phyloP scores from a whole-genome alignment of 495 filamentous ascomycete genomes.

The Talaromyces adpressus region DNA sequence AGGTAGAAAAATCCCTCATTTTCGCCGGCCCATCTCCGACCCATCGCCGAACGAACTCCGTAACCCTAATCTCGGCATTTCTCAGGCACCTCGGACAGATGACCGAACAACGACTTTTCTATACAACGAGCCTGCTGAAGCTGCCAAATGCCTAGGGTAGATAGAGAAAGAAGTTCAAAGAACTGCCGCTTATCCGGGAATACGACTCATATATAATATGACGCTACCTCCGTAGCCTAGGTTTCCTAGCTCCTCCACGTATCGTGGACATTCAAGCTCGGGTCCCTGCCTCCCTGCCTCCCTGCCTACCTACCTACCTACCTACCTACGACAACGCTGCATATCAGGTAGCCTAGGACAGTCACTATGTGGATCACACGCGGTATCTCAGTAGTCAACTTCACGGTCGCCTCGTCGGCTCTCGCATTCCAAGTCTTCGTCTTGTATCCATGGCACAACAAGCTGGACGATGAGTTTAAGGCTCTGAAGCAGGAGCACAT shows the following conservation, averaged over 20 bases:
- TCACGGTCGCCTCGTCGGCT: slow-evolving; percentile 52
- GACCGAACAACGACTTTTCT: not conserved
- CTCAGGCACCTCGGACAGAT: not conserved
- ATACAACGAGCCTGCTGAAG: not conserved
- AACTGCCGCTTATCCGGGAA: not conserved
- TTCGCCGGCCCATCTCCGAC: not conserved
- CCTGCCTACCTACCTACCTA: too few species aligned
- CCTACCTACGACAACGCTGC: not conserved
- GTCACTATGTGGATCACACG: slow-evolving; percentile 48
- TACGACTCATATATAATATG: not conserved
- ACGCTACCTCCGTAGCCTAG: not conserved
- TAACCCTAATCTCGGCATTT: not conserved
- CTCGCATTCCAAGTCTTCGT: slow-evolving; percentile 58
- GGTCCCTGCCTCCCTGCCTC: not conserved
- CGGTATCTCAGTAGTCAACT: slow-evolving; percentile 53
- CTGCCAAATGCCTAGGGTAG: not conserved
- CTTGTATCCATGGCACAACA: slow-evolving; percentile 59
- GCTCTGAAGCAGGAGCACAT: slow-evolving; percentile 48
- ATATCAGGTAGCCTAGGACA: not conserved
- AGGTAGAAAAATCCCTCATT: not conserved
- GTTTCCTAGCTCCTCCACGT: not conserved
- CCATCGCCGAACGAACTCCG: not conserved
- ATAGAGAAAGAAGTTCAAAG: not conserved
- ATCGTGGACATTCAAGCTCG: not conserved
- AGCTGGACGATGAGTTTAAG: slow-evolving; percentile 54